Base-by-base conservation (phyloP, 2,329 filamentous ascomycete species). In the Huntiella abstrusa region DNA sequence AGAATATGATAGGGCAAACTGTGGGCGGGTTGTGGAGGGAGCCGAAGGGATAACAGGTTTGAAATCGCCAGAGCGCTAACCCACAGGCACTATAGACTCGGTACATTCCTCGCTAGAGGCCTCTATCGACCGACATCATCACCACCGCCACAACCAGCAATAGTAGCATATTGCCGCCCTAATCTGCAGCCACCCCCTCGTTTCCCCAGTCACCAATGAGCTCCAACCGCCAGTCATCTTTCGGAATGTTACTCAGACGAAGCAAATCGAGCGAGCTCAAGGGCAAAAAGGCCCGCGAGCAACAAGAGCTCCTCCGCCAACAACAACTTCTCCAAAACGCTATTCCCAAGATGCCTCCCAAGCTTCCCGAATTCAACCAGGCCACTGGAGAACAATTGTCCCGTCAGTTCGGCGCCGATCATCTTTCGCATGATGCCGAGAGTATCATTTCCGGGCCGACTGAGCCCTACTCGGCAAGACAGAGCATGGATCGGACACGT, bases 221-320 rank as follows among this genome's bases (percentile, higher is more conserved):
- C 55, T 55, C 57, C 43, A 28, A 28, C 22, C 56, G 59, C 46
- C 57, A 68, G 53, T 28, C 22, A 28, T 70, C 65, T 55, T 63
- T 72, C 62, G 67, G 67, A 55, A 70, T 71, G 62, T 71, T 83
- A 57, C 69, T 82, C 52, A 71, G 76, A 61, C 73, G 78, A 54
- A 72, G 71, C 58, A 82, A 81, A 58, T 81, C 77, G 49, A 71
- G 71, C 50, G 77, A 83, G 53, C 59, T 81, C 49, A 73, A 73
- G 54, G 66, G 65, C 52, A 75, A 70, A 61, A 79, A 76, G 65
- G 66, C 64, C 56, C 79, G 75, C 64, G 66, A 65, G 55, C 68
- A 75, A 61, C 67, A 70, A 54, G 65, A 65, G 52, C 67, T 71
- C 56, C 59, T 68, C 48, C 46, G 46, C 37, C 65, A 70, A 55